Conservation (phyloP, 805 yeast species). For the Yarrowia divulgata region DNA sequence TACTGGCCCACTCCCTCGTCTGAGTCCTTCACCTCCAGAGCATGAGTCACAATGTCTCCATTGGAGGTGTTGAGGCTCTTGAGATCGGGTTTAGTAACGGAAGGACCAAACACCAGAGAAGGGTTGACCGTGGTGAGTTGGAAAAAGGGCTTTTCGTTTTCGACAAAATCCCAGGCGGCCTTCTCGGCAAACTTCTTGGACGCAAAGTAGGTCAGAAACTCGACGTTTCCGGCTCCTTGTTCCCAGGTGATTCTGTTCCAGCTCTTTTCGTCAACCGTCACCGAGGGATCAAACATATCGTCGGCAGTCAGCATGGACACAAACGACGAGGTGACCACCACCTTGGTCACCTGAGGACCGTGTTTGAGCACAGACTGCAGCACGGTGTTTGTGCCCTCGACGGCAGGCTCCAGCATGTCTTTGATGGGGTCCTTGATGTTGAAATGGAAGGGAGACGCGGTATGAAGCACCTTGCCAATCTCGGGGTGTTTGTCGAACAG, state of each 20-base stretch:
- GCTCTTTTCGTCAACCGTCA: slow-evolving; percentile 48
- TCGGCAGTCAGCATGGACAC: slow-evolving; percentile 56
- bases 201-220: slow-evolving; percentile 47
- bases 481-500: slow-evolving; percentile 54
- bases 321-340: slow-evolving; percentile 58
- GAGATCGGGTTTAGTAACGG: slow-evolving; percentile 46
- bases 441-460: slow-evolving; percentile 54
- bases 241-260: slow-evolving; percentile 53
- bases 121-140: slow-evolving; percentile 47
- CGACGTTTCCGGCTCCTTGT: slow-evolving; percentile 40
- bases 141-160: slow-evolving; percentile 47
- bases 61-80: slow-evolving; percentile 51
- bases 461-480: slow-evolving; percentile 52
- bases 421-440: slow-evolving; percentile 51
- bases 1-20: slow-evolving; percentile 42
- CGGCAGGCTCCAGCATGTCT: slow-evolving; percentile 58
- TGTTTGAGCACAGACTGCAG: slow-evolving; percentile 53
- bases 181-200: slow-evolving; percentile 64
- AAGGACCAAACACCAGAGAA: slow-evolving; percentile 50
- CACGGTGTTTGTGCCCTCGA: slow-evolving; percentile 57
- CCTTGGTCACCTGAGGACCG: slow-evolving; percentile 50
- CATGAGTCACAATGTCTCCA: slow-evolving; percentile 23
- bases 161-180: slow-evolving; percentile 61
- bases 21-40: background rate
- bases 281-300: slow-evolving; percentile 43